Base-by-base conservation (phyloP, 2,329 filamentous ascomycete genomes). In the Paraphoma sp. region DNA sequence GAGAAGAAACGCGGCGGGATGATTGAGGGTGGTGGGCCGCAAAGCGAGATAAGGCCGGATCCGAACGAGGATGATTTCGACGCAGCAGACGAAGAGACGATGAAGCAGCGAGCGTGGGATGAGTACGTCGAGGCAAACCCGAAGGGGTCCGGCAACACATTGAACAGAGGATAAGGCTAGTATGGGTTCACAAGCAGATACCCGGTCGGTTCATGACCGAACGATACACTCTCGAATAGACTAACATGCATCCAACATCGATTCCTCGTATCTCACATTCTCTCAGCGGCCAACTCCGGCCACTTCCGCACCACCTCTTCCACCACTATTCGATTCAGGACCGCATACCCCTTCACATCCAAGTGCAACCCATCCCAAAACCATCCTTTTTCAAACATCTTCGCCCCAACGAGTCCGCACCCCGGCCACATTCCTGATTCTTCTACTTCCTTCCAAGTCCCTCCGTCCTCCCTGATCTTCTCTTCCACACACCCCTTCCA, bases 91-190 rank as follows among this genome's bases (percentile, higher is more conserved):
- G 86, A 86, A 51, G 95, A 94, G 78, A 98, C 91, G 4, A 89
- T 95, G 84, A 99, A 98, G 80, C 93, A 93, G 30, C 84, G 95
- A 57, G 89, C 89, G 58, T 99, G 95, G 95, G 95, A 99, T 78
- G 94, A 99, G 72, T 99, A 89, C 73, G 89, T 85, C 28, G 95
- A 99, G 76, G 87, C 89, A 2, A 97, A 99, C 73, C 91, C 92
- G 1, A 92, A 89, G 78, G 91, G 91, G 0, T 86, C 88, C 36
- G 91, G 91, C 4, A 96, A 96, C 73, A 95, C 91, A 1, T 77
- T 95, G 60, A 95, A 96, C 76, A 87, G 89, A 80, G 91, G 91
- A 29, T 87, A 48, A 56, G 23, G 23, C 23, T 23, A 18, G 23
- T 18, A 23, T 18, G 31, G 29, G 23, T 23, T 23, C 23, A 23